Percentiles rank a stretch among this genome's conserved stretches.
Evolutionary conservation across 202 grass and related monocot genomes (phyloP).

Genomic region (Setaria viridis): DNA sequence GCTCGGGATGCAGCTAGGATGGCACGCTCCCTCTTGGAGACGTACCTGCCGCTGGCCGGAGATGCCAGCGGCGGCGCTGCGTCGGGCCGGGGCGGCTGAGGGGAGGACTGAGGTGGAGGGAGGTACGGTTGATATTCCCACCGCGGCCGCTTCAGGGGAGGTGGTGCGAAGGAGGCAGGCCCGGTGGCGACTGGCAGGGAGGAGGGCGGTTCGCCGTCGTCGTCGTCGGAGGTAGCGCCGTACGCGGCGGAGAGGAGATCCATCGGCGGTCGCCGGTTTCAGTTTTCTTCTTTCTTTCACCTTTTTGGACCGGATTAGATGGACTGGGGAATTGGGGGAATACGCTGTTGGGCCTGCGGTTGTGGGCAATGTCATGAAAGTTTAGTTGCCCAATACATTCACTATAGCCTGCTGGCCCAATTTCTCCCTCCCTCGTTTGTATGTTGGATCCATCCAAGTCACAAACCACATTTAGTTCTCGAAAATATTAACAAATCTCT

Average conservation of each 20-base stretch:
- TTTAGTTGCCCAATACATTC: too few relatives aligned
- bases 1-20: slow-evolving; percentile 40
- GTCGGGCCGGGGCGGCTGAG: neutral
- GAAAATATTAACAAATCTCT: too few relatives aligned
- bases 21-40: slow-evolving; percentile 79
- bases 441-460: too few relatives aligned
- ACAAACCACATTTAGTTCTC: too few relatives aligned
- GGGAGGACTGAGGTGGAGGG: neutral
- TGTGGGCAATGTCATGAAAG: too few relatives aligned
- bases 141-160: slow-evolving; percentile 58
- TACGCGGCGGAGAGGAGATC: slow-evolving; percentile 70
- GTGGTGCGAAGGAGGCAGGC: neutral
- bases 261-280: slow-evolving; percentile 34
- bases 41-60: slow-evolving; percentile 51
- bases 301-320: too few relatives aligned
- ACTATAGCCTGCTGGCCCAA: too few relatives aligned
- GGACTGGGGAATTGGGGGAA: too few relatives aligned
- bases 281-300: too few relatives aligned
- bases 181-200: neutral
- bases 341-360: too few relatives aligned
- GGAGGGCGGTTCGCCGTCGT: slow-evolving; percentile 32
- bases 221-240: slow-evolving; percentile 51
- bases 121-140: slow-evolving; percentile 35
- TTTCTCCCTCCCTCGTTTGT: too few relatives aligned
- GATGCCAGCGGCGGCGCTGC: neutral